These are phyloP conservation scores for Phytophthora pistaciae DNA, from an alignment of 352 stramenopile species.

Conservation along the genomic window DNA sequence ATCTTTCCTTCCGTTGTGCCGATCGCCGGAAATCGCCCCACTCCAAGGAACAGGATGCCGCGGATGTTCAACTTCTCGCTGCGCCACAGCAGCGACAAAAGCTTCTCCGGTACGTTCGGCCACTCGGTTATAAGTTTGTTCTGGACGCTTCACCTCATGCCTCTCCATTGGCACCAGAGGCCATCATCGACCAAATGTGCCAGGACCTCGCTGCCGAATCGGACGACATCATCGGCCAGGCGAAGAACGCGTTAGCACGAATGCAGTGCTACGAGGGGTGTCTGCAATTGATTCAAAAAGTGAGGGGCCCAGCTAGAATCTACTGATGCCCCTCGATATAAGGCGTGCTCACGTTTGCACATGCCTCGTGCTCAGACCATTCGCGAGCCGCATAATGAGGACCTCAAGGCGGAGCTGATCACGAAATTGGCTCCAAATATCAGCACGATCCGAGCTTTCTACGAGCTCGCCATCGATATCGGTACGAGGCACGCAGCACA, in stretches of 20 bases:
- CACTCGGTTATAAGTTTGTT: background rate
- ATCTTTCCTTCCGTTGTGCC: conserved; percentile 12
- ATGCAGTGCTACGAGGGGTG: conserved; percentile 60
- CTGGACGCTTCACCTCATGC: background rate
- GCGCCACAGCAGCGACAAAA: conserved; percentile 48
- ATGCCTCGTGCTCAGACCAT: conserved; percentile 37
- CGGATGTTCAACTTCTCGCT: conserved; percentile 41
- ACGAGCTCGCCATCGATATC: conserved; percentile 52
- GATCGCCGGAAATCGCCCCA: conserved; percentile 1
- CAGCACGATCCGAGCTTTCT: conserved; percentile 42
- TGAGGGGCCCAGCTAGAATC: conserved; percentile 1
- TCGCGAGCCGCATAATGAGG: conserved; percentile 41
- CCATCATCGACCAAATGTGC: conserved; percentile 49
- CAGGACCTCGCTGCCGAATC: conserved; percentile 52
- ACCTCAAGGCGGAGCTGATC: conserved; percentile 47
- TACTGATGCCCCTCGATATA: background rate
- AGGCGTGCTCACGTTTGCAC: background rate
- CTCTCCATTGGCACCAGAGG: conserved; percentile 17
- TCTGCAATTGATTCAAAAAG: conserved; percentile 57
- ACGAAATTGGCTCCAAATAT: conserved; percentile 54
- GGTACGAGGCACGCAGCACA: conserved; percentile 30
- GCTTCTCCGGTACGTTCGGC: conserved; percentile 40
- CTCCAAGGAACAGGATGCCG: conserved; percentile 22
- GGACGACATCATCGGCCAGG: conserved; percentile 47
- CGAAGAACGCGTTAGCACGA: conserved; percentile 38